Evolutionary conservation across 768 basidiomycete species (phyloP).

Genomic region (Russula vinacea): DNA sequence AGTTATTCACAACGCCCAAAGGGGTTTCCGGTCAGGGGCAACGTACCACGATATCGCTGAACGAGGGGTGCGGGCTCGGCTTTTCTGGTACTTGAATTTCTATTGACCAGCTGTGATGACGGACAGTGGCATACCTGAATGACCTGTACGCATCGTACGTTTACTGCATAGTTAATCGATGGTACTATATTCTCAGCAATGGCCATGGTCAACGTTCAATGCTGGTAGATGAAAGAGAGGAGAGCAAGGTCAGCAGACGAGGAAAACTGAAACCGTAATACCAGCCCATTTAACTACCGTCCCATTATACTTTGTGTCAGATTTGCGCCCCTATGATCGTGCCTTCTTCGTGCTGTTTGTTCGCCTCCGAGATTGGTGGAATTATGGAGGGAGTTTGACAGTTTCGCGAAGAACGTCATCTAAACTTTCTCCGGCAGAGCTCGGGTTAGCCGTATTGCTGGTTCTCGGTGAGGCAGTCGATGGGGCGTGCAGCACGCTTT

Average conservation of each 20-base stretch:
- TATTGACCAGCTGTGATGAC: neutral
- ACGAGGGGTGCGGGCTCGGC: conserved; percentile 10
- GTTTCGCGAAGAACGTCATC: neutral
- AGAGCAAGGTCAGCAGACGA: neutral
- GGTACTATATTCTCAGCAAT: neutral
- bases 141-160: conserved; percentile 21
- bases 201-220: neutral
- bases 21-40: neutral
- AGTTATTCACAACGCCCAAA: neutral
- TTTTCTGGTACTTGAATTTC: neutral
- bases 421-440: neutral
- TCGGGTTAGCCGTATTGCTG: neutral
- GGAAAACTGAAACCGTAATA: neutral
- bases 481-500: neutral
- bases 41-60: conserved; percentile 23
- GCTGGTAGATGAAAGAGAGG: neutral
- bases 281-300: neutral
- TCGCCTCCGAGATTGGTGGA: conserved; percentile 1
- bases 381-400: conserved; percentile 4
- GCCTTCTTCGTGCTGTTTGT: neutral
- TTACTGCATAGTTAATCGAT: conserved; percentile 5
- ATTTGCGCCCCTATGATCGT: neutral
- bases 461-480: neutral
- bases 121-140: conserved; percentile 3
- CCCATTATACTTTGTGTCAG: neutral